Conservation (phyloP, 768 basidiomycete species). For the Lactifluus hygrophoroides region DNA sequence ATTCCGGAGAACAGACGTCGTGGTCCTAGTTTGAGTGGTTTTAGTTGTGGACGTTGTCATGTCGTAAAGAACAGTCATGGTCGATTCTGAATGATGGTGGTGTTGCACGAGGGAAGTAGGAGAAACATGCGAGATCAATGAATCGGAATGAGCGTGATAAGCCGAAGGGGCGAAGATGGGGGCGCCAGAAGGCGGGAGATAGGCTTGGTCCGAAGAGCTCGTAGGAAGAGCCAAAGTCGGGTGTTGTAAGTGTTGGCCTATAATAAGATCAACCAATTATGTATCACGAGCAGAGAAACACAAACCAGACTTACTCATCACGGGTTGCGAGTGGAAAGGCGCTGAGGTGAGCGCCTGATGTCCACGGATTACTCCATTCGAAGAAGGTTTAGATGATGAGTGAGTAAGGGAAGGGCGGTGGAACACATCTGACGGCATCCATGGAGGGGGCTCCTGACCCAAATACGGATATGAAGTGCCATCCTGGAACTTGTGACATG, state of each 20-base stretch:
- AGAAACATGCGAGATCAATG: not conserved
- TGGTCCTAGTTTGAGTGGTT: not conserved
- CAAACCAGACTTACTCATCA: not conserved
- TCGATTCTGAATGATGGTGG: not conserved
- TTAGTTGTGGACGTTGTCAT: not conserved
- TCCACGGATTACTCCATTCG: slow-evolving; percentile 4
- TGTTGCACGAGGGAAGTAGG: not conserved
- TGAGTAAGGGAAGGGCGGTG: not conserved
- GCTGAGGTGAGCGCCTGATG: not conserved
- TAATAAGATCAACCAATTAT: not conserved
- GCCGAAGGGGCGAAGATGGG: not conserved
- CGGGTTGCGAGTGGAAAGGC: not conserved
- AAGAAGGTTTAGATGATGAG: slow-evolving; percentile 1
- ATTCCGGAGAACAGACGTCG: slow-evolving; percentile 1
- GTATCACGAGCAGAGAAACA: not conserved
- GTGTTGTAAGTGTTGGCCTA: not conserved
- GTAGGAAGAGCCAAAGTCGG: not conserved
- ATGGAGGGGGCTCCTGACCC: not conserved
- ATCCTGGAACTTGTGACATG: not conserved
- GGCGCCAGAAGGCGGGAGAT: not conserved
- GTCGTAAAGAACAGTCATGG: not conserved
- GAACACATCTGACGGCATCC: not conserved
- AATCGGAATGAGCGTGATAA: not conserved
- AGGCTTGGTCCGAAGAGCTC: not conserved
- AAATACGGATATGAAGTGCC: not conserved